Percentiles rank a stretch among this genome's conserved stretches.
Conservation (phyloP, 2,329 filamentous ascomycete genomes). For the Stemphylium beticola region DNA sequence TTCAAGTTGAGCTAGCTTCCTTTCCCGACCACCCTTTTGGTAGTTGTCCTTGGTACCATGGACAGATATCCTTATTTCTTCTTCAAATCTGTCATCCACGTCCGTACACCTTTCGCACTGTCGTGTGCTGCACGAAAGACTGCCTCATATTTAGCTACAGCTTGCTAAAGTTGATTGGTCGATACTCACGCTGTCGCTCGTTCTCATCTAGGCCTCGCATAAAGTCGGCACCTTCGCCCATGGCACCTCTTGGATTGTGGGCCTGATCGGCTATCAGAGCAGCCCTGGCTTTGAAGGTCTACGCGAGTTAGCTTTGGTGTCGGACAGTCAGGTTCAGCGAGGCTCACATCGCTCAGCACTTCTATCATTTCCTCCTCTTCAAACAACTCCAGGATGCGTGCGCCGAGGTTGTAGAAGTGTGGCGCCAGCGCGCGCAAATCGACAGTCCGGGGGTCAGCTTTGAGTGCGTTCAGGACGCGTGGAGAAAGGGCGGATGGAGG, state of each 20-base stretch:
- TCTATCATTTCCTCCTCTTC: constrained; percentile 83
- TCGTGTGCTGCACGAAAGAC: constrained; percentile 58
- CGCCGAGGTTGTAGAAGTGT: constrained; percentile 86
- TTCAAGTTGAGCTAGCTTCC: not conserved
- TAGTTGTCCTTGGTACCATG: not conserved
- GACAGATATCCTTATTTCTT: constrained; percentile 40
- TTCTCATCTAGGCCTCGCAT: constrained; percentile 87
- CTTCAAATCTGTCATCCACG: constrained; percentile 53
- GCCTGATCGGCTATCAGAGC: constrained; percentile 87
- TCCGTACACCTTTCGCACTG: constrained; percentile 53
- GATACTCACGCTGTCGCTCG: constrained; percentile 69
- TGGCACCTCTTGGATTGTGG: constrained; percentile 76
- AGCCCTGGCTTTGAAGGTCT: constrained; percentile 82
- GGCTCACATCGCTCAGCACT: constrained; percentile 55
- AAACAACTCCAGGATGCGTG: constrained; percentile 86
- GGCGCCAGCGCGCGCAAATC: constrained; percentile 81
- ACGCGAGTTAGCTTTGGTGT: not conserved
- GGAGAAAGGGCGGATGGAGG: constrained; percentile 78
- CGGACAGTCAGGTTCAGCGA: not conserved
- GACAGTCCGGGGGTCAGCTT: constrained; percentile 86
- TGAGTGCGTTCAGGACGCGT: constrained; percentile 85
- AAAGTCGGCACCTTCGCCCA: constrained; percentile 76
- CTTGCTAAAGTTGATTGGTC: not conserved
- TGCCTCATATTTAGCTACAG: constrained; percentile 26
- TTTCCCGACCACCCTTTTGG: not conserved